Base-by-base conservation (phyloP, 2,329 filamentous ascomycete genomes). In the Periglandula ipomoeae region DNA sequence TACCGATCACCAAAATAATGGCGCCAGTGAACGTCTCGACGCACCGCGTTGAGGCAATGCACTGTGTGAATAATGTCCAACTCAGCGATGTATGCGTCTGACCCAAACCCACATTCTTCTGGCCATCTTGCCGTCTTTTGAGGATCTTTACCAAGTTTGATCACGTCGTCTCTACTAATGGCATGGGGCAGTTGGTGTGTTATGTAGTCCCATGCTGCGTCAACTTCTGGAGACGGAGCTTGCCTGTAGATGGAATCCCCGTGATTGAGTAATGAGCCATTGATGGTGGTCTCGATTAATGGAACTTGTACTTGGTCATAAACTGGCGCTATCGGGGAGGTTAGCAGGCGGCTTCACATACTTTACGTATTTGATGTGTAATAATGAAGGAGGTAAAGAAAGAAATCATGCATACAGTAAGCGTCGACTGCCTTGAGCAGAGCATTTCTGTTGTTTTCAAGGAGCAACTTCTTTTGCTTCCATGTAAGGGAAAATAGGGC, bases 11-110 rank as follows among this genome's bases (percentile, higher is more conserved):
- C 48, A 24, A 34, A 46, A 35, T 50, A 46, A 37, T 50, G 43
- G 38, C 48, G 35, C 30, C 49, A 52, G 45, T 52, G 45, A 4
- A 47, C 47, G n/a, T 52, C 46, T 15, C 48, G 46, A 6, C 55
- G 55, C 19, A 58, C 37, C 34, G 46, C 39, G 43, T 57, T 48
- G 40, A 59, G 55, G 46, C 57, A 59, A 49, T 59, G 56, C 11
- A 59, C 47, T 30, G 54, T 50, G 43, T 59, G 57, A 20, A 57
- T 53, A 9, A 56, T 49, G 19, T 70, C 66, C 2, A 69, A 49
- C 40, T 61, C 54, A 3, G 55, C 63, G 44, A 64, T 59, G 50
- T 65, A 66, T 3, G 59, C 61, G 27, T 65, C 59, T 17, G 51
- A 23, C 1, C 63, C 65, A 38, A 61, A 51, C 13, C 57, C 59